phyloP scores from a whole-genome alignment of 2,329 filamentous ascomycete genomes.

The Xylariomycetidae sp. region DNA sequence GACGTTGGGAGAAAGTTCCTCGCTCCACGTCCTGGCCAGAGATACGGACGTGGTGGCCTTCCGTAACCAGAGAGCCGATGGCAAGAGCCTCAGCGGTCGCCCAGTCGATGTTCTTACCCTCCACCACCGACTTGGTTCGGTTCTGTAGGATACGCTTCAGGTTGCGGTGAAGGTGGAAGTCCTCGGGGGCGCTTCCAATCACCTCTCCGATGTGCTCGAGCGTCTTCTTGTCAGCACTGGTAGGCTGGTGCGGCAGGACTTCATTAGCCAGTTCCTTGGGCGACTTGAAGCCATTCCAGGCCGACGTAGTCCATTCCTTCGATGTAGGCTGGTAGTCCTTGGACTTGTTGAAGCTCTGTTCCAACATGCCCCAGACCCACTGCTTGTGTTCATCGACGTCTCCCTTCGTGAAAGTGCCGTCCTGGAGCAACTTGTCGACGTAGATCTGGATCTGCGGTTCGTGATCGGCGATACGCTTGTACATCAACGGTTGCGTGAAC shows the following conservation, averaged over 20 bases:
- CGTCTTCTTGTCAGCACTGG: slow-evolving; percentile 66
- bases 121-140: slow-evolving; percentile 84
- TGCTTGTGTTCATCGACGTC: slow-evolving; percentile 99
- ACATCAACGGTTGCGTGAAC: slow-evolving; percentile 99
- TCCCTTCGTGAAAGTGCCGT: slow-evolving; percentile 93
- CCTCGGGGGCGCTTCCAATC: slow-evolving; percentile 74
- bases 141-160: slow-evolving; percentile 90
- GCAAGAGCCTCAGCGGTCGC: slow-evolving; percentile 93
- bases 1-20: slow-evolving; percentile 97
- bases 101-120: slow-evolving; percentile 96
- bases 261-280: slow-evolving; percentile 96
- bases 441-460: slow-evolving; percentile 85
- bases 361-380: slow-evolving; percentile 99
- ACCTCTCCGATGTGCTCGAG: slow-evolving; percentile 77
- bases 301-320: slow-evolving; percentile 97
- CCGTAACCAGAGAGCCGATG: slow-evolving; percentile 82
- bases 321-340: slow-evolving; percentile 96
- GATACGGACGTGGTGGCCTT: slow-evolving; percentile 95
- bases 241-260: slow-evolving; percentile 85
- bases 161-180: slow-evolving; percentile 87
- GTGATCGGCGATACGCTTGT: slow-evolving; percentile 90
- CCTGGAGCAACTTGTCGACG: slow-evolving; percentile 80
- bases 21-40: slow-evolving; percentile 99
- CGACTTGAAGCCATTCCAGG: slow-evolving; percentile 99
- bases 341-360: slow-evolving; percentile 94